phyloP scores from a whole-genome alignment of 2,329 filamentous ascomycete genomes.

The Fusarium fujikuroi region DNA sequence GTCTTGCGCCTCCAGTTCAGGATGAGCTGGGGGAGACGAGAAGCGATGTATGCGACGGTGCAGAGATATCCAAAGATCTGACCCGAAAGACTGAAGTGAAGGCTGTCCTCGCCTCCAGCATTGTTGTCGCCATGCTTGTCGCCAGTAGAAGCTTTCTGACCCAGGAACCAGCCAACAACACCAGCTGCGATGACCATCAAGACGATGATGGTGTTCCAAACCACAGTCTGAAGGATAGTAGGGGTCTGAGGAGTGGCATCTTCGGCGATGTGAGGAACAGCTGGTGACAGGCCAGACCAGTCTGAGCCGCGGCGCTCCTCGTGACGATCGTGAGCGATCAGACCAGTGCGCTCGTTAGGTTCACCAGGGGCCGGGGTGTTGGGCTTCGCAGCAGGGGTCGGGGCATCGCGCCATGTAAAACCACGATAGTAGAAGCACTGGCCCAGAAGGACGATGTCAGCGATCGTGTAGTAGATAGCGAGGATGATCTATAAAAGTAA shows the following conservation, averaged over 20 bases:
- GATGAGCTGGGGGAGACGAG: constrained; percentile 87
- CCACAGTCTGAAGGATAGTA: constrained; percentile 65
- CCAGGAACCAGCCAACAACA: constrained; percentile 85
- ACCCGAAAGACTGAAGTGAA: constrained; percentile 79
- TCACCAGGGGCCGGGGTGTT: constrained; percentile 48
- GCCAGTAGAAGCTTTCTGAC: constrained; percentile 49
- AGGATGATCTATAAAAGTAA: constrained; percentile 72
- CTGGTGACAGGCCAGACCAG: constrained; percentile 79
- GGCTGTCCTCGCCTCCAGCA: constrained; percentile 57
- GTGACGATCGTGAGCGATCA: constrained; percentile 22
- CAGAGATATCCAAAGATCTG: constrained; percentile 96
- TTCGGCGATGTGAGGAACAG: constrained; percentile 75
- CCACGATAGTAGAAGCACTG: constrained; percentile 98
- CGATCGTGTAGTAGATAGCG: constrained; percentile 93
- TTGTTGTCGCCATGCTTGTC: constrained; percentile 54
- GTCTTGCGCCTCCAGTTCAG: constrained; percentile 93
- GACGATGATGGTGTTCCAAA: constrained; percentile 81
- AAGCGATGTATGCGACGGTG: constrained; percentile 87
- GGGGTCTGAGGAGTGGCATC: constrained; percentile 59
- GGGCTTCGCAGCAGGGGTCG: constrained; percentile 56
- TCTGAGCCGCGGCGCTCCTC: constrained; percentile 62
- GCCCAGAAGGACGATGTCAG: constrained; percentile 85
- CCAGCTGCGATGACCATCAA: constrained; percentile 86
- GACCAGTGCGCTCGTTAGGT: constrained; percentile 62
- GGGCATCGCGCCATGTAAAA: constrained; percentile 73